Conservation (phyloP, 257 asterid species). For the Fraxinus cuspidata region DNA sequence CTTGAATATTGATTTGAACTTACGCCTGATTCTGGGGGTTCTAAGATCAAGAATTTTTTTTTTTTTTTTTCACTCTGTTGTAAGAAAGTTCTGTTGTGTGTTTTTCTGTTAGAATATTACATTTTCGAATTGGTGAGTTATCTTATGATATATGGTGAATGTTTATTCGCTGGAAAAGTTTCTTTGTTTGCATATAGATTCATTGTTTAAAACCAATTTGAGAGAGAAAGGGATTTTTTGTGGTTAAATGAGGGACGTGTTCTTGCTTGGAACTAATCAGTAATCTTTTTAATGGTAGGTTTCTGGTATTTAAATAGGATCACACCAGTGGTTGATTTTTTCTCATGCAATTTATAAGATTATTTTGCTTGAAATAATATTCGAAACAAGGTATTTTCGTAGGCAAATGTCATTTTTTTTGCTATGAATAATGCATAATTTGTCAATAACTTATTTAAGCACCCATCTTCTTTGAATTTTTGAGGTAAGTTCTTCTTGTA, state of each 20-base stretch:
- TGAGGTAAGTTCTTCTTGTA: too few relatives aligned
- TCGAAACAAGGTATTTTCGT: too few relatives aligned
- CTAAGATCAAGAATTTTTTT: constrained; percentile 56
- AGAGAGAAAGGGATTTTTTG: not conserved
- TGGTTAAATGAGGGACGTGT: not conserved
- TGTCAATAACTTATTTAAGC: too few relatives aligned
- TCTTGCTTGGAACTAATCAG: not conserved
- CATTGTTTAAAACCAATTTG: constrained; percentile 11
- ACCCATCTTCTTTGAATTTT: too few relatives aligned
- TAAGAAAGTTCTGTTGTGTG: not conserved
- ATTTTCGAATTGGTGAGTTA: constrained; percentile 16
- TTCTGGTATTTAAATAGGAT: too few relatives aligned
- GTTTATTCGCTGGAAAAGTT: constrained; percentile 11
- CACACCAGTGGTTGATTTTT: too few relatives aligned
- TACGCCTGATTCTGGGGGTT: constrained; percentile 45
- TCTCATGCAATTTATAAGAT: too few relatives aligned
- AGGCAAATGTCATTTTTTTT: too few relatives aligned
- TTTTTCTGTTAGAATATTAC: constrained; percentile 10
- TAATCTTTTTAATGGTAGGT: not conserved
- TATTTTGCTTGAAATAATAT: too few relatives aligned
- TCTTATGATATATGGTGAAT: not conserved
- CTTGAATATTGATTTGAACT: constrained; percentile 26
- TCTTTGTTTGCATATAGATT: not conserved
- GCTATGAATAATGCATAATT: too few relatives aligned
- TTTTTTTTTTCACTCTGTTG: constrained; percentile 14